phyloP scores from a whole-genome alignment of 352 stramenopile genomes.

The Globisporangium ultimum region DNA sequence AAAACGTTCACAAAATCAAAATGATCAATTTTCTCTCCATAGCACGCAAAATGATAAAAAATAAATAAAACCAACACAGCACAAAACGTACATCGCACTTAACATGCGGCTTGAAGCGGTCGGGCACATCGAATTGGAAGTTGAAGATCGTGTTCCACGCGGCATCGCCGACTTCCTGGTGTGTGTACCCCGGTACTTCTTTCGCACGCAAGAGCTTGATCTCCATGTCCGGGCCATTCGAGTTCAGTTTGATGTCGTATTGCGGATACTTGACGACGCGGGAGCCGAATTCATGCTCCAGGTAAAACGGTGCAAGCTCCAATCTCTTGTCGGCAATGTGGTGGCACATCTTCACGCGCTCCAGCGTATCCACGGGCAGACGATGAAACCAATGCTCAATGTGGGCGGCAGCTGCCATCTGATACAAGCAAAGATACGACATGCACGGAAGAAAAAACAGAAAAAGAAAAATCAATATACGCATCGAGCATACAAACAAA shows the following conservation, averaged over 20 bases:
- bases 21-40: neutral
- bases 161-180: constrained; percentile 58
- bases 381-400: constrained; percentile 72
- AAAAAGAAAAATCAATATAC: neutral
- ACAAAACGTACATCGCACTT: constrained; percentile 40
- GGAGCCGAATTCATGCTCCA: constrained; percentile 47
- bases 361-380: constrained; percentile 55
- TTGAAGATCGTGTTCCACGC: constrained; percentile 79
- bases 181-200: constrained; percentile 46
- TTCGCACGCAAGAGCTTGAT: constrained; percentile 74
- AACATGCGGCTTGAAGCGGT: constrained; percentile 61
- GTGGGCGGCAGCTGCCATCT: constrained; percentile 24
- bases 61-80: too few relatives aligned
- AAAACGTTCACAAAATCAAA: neutral
- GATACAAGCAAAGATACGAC: constrained; percentile 5
- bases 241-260: constrained; percentile 81
- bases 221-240: constrained; percentile 74
- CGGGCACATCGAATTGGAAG: constrained; percentile 69
- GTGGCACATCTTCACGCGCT: constrained; percentile 44
- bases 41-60: neutral
- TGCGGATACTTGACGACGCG: constrained; percentile 45
- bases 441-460: neutral
- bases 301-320: constrained; percentile 44
- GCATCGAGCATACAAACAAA: neutral
- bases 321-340: constrained; percentile 56